Percentiles rank a stretch among this genome's conserved stretches.
These are phyloP conservation scores for Leccinum pellstonianum DNA, from an alignment of 768 basidiomycete genomes.

Conservation along the genomic window DNA sequence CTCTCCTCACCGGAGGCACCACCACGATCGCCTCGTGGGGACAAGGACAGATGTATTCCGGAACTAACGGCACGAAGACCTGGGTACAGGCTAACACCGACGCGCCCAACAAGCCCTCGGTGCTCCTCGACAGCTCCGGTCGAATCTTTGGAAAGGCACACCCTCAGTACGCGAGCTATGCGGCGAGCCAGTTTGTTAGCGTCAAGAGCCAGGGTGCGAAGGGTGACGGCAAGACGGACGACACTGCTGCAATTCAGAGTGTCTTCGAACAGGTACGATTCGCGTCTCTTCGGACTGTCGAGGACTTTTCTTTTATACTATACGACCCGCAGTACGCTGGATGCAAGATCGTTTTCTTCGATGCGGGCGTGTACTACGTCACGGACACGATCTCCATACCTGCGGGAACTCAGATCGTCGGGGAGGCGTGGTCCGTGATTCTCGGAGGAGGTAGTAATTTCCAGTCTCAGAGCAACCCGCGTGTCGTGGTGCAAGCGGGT, in stretches of 20 bases:
- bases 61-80: slow-evolving; percentile 41
- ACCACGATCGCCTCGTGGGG: slow-evolving; percentile 54
- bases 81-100: slow-evolving; percentile 53
- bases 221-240: slow-evolving; percentile 75
- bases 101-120: slow-evolving; percentile 48
- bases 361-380: slow-evolving; percentile 55
- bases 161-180: slow-evolving; percentile 65
- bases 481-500: slow-evolving; percentile 44
- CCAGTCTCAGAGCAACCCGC: slow-evolving; percentile 38
- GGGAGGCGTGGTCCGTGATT: slow-evolving; percentile 50
- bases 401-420: slow-evolving; percentile 45
- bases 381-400: slow-evolving; percentile 47
- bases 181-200: slow-evolving; percentile 62
- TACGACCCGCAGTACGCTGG: slow-evolving; percentile 50
- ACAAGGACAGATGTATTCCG: slow-evolving; percentile 69
- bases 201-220: slow-evolving; percentile 66
- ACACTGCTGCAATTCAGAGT: slow-evolving; percentile 62
- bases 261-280: slow-evolving; percentile 53
- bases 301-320: not conserved
- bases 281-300: not conserved
- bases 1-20: slow-evolving; percentile 38
- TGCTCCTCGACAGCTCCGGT: slow-evolving; percentile 55
- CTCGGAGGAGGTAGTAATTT: slow-evolving; percentile 44
- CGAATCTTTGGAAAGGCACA: slow-evolving; percentile 59
- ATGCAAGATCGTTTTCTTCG: slow-evolving; percentile 79